A percentile compares a stretch with the other conserved stretches of the same genome.
These are phyloP conservation scores for Populus tremula DNA, from an alignment of 345 rosid species.

Conservation along the genomic window DNA sequence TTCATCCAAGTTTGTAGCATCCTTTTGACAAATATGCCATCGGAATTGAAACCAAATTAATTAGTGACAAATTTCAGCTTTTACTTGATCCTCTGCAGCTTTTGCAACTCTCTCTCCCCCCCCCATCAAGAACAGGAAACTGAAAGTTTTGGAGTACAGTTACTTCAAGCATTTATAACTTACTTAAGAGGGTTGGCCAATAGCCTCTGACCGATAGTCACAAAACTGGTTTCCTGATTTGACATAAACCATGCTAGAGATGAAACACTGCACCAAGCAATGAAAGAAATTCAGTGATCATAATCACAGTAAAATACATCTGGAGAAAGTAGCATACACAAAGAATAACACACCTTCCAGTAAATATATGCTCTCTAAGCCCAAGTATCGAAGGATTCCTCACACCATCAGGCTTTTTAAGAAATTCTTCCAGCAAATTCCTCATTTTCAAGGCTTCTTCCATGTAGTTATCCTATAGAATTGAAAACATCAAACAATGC, in stretches of 20 bases:
- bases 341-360: slow-evolving; percentile 61
- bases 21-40: too few species aligned
- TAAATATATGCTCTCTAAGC: slow-evolving; percentile 96
- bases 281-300: slow-evolving; percentile 1
- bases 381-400: slow-evolving; percentile 92
- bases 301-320: background rate
- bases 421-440: slow-evolving; percentile 93
- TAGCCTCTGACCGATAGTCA: slow-evolving; percentile 94
- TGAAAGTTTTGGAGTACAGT: background rate
- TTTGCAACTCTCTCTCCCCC: too few species aligned
- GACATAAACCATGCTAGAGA: slow-evolving; percentile 99
- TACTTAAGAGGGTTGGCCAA: slow-evolving; percentile 95
- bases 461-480: slow-evolving; percentile 88
- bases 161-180: slow-evolving; percentile 23
- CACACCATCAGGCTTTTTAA: slow-evolving; percentile 89
- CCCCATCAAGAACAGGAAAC: background rate
- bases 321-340: background rate
- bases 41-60: too few species aligned
- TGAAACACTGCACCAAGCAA: slow-evolving; percentile 69
- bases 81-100: too few species aligned
- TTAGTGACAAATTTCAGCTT: too few species aligned
- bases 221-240: slow-evolving; percentile 98
- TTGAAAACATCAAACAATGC: background rate
- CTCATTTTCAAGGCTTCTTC: slow-evolving; percentile 99
- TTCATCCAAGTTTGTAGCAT: too few species aligned